Base-by-base conservation (phyloP, 129 eudicot genomes). In the Heracleum sosnowskyi region DNA sequence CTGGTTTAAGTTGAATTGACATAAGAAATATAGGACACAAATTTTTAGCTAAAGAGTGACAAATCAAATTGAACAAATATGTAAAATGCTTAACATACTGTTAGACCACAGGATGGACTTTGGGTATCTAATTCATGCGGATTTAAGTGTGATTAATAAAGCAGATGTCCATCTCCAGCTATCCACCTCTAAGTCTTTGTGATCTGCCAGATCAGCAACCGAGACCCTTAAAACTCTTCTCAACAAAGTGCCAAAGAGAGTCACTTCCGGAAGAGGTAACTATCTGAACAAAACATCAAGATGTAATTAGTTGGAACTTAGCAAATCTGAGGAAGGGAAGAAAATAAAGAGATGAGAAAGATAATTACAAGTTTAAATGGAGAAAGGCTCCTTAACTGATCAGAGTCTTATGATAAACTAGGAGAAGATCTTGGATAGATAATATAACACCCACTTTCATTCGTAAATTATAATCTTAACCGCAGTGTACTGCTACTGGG, bases 1-100 rank as follows among this genome's bases (percentile, higher is more conserved):
- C 84, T 16, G 90, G 80, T 49, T 76, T n/a, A 47, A 87, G 87
- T 46, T 81, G 90, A 87, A 81, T 84, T 29, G 86, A 87, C 49
- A 70, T 84, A 28, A 84, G 72, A 46, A 68, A 81, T 69, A 73
- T 5, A 3, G 76, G 84, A 55, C 80, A 81, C 53, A 72, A 78
- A 41, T 86, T 86, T 79, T 80, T 81, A 13, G 81, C 87, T 20
- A 81, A 81, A 71, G 85, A 76, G 55, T 29, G 40, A 22, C 81
- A 76, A 2, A 31, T 57, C 35, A 31, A 74, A 44, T 33, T 1
- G 74, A 71, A 39, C 77, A 69, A 12, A 63, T 86, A 60, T 47
- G 66, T 24, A 77, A 79, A 31, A 41, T 84, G 55, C 80, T 84
- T 75, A 40, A 78, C 81, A 80, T 45, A 45, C 85, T 86, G n/a